Conservation (phyloP, 2,329 filamentous ascomycete genomes). For the Botryotinia globosa region DNA sequence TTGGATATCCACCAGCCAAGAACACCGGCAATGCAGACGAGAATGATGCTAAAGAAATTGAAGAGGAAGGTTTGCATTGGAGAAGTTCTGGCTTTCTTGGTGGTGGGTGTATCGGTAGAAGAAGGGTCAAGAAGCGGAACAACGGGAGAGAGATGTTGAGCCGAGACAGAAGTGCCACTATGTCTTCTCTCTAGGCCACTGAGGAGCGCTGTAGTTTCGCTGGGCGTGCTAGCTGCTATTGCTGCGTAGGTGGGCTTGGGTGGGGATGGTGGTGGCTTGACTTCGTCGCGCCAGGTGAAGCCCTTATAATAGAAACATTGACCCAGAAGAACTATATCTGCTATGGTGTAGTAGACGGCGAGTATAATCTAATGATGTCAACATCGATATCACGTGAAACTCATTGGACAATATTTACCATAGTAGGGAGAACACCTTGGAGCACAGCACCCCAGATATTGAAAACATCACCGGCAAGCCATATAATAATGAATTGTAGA, state of each 20-base stretch:
- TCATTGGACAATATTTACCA: slow-evolving; percentile 52
- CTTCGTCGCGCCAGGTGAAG: slow-evolving; percentile 63
- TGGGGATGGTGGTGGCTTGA: slow-evolving; percentile 45
- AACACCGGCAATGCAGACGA: slow-evolving; percentile 81
- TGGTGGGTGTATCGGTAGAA: slow-evolving; percentile 42
- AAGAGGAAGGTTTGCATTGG: slow-evolving; percentile 60
- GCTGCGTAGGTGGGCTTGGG: slow-evolving; percentile 32
- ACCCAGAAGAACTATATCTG: slow-evolving; percentile 79
- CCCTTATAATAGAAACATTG: slow-evolving; percentile 97
- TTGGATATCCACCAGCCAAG: slow-evolving; percentile 79
- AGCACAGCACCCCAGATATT: slow-evolving; percentile 91
- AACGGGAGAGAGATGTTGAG: slow-evolving; percentile 72
- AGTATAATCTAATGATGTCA: slow-evolving; percentile 63
- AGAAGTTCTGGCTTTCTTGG: slow-evolving; percentile 47
- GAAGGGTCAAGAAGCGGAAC: slow-evolving; percentile 68
- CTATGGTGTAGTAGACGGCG: slow-evolving; percentile 90
- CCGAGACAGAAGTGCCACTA: slow-evolving; percentile 56
- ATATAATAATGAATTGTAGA: slow-evolving; percentile 87
- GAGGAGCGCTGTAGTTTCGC: slow-evolving; percentile 54
- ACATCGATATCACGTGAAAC: not conserved
- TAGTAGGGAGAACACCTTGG: slow-evolving; percentile 89
- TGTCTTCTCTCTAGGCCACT: slow-evolving; percentile 48
- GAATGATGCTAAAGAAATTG: slow-evolving; percentile 71
- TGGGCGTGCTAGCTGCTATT: slow-evolving; percentile 33
- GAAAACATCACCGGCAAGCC: slow-evolving; percentile 92